Evolutionary conservation across 2,329 filamentous ascomycete genomes (phyloP), one percentile per base, ranked within the genome.

Genomic region (Magnaporthiopsis rhizophila): DNA sequence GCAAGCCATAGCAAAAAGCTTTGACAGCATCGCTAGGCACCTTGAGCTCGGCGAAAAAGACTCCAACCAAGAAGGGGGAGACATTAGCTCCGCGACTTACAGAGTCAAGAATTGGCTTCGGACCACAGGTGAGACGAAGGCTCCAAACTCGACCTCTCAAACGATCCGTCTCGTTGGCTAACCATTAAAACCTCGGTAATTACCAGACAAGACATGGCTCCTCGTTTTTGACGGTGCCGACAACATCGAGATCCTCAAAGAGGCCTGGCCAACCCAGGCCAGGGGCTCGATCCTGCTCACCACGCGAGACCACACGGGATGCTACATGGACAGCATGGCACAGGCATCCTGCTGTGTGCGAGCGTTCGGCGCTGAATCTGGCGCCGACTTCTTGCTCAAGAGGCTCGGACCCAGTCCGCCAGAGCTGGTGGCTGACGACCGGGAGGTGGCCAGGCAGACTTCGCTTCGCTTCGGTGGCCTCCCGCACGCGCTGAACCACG

Each of bases 161-260:
- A 24, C 18, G 3, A 15, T 3, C 12, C 8, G 18, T 26, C 28
- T 36, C 18, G 7, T 57, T 56, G 11, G 24, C 62, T 53, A 59
- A 59, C 57, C 11, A 18, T 21, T 6, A 28, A 28, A 12, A 18
- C 5, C 60, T 30, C 60, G 34, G n/a, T 18, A 15, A 28, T 56
- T 34, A 38, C 36, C 34, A 60, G 57, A 60, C 13, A 11, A 24
- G 15, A 24, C 24, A 53, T 69, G 65, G 36, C 68, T 74, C 24
- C 53, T 72, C n/a, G 65, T 73, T 21, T 72, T 73, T 64, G 72
- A 74, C 60, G 72, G 73, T 62, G 72, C 68, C 11, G 71, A 73
- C 59, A 69, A 74, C 53, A 62, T 70, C 5, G 64, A 68, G 18
- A 64, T 68, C 28, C 62, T 74, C 11, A 67, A 67, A 59, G 63